Evolutionary conservation across 2,329 filamentous ascomycete genomes (phyloP).

Genomic region (Fusarium beomiforme): DNA sequence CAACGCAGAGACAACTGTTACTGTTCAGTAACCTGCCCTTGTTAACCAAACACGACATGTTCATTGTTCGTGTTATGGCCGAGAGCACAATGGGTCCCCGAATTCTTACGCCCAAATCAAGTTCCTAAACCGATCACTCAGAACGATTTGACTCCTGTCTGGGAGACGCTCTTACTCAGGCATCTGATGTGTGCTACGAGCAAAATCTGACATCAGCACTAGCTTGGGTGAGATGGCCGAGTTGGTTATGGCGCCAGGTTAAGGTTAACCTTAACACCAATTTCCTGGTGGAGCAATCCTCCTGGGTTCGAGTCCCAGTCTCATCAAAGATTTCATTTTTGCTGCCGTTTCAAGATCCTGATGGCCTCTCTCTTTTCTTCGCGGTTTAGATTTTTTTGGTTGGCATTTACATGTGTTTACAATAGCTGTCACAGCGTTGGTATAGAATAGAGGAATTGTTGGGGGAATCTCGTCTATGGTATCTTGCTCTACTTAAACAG

Average conservation of each 20-base stretch:
- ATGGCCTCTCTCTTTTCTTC: not conserved
- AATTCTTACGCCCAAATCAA: too few species aligned
- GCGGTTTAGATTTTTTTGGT: rapidly evolving
- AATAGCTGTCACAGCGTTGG: rapidly evolving
- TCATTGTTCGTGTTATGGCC: not conserved
- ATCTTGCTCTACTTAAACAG: not conserved
- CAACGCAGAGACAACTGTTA: too few species aligned
- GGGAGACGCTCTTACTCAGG: rapidly evolving
- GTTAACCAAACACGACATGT: not conserved
- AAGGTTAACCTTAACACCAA: slow-evolving; percentile 29
- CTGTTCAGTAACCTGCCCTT: not conserved
- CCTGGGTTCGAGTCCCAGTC: slow-evolving; percentile 32
- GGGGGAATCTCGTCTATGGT: not conserved
- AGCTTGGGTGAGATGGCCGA: slow-evolving; percentile 32
- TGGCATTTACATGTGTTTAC: rapidly evolving
- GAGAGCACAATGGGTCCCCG: not conserved
- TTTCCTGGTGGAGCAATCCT: slow-evolving; percentile 33
- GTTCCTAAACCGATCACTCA: too few species aligned
- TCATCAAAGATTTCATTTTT: slow-evolving; percentile 9
- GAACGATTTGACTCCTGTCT: rapidly evolving
- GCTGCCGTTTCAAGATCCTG: rapidly evolving
- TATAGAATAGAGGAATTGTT: not conserved
- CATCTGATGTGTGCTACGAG: rapidly evolving
- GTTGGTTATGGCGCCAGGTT: slow-evolving; percentile 33
- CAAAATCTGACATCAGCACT: rapidly evolving